Conservation (phyloP, 169 alveolate species). For the Plasmodium billcollinsi region DNA sequence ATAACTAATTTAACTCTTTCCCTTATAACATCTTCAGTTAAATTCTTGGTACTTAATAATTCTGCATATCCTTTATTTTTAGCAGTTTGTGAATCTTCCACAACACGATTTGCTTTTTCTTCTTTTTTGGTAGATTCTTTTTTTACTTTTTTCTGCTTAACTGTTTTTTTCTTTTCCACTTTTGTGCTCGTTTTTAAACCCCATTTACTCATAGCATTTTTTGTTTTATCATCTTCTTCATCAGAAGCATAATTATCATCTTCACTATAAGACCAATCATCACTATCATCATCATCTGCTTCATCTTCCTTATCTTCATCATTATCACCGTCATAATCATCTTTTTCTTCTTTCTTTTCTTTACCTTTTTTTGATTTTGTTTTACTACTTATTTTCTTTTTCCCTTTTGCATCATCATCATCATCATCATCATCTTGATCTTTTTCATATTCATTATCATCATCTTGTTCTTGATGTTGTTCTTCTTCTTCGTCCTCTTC, state of each 20-base stretch:
- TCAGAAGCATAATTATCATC: conserved; percentile 83
- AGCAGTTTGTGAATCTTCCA: conserved; percentile 78
- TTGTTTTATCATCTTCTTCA: conserved; percentile 86
- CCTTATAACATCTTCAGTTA: conserved; percentile 87
- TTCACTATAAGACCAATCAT: conserved; percentile 90
- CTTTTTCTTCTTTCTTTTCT: conserved; percentile 84
- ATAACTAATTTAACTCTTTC: conserved; percentile 88
- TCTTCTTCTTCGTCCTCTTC: conserved; percentile 76
- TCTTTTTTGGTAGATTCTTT: conserved; percentile 83
- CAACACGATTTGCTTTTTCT: conserved; percentile 78
- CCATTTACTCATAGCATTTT: conserved; percentile 91
- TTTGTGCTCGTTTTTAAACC: conserved; percentile 87
- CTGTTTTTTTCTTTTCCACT: conserved; percentile 74
- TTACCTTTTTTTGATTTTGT: conserved; percentile 78
- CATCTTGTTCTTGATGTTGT: conserved; percentile 1
- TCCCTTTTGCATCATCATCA: conserved; percentile 24
- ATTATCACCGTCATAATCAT: conserved; percentile 77
- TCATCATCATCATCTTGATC: conserved; percentile 1
- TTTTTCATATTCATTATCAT: conserved; percentile 12
- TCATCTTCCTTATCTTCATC: conserved; percentile 9
- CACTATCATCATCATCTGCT: conserved; percentile 75
- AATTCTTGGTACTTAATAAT: conserved; percentile 84
- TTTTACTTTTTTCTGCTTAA: conserved; percentile 80
- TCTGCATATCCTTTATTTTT: conserved; percentile 82
- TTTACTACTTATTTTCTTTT: conserved; percentile 41